A percentile compares a stretch with the other conserved stretches of the same genome.
These are phyloP conservation scores for Podila clonocystis DNA, from an alignment of 192 early-diverging fungal genomes.

Conservation along the genomic window DNA sequence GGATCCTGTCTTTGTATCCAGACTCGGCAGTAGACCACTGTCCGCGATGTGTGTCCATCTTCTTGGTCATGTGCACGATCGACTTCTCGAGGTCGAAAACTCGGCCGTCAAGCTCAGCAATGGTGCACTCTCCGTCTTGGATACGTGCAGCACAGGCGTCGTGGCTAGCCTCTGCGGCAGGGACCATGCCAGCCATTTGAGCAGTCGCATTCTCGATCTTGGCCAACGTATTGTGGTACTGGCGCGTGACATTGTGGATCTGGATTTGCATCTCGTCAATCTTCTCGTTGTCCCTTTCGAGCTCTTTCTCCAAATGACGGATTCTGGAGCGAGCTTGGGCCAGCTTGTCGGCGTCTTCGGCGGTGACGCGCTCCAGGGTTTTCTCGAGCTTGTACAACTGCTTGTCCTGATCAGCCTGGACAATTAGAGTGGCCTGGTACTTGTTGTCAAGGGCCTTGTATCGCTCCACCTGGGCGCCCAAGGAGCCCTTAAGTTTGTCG, in stretches of 20 bases:
- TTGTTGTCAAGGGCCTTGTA: slow-evolving; percentile 26
- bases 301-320: slow-evolving; percentile 16
- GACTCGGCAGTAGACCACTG: slow-evolving; percentile 10
- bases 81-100: not conserved
- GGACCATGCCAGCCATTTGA: slow-evolving; percentile 16
- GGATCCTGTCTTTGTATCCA: slow-evolving; percentile 8
- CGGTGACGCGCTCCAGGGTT: slow-evolving; percentile 1
- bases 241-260: slow-evolving; percentile 9
- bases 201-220: slow-evolving; percentile 1
- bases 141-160: slow-evolving; percentile 19
- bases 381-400: slow-evolving; percentile 18
- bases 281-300: slow-evolving; percentile 1
- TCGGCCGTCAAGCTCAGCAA: not conserved
- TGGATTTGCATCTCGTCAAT: slow-evolving; percentile 17
- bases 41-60: not conserved
- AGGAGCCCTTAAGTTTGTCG: slow-evolving; percentile 2
- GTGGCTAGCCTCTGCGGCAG: slow-evolving; percentile 13
- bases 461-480: slow-evolving; percentile 17
- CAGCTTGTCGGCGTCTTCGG: slow-evolving; percentile 4
- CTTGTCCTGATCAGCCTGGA: slow-evolving; percentile 20
- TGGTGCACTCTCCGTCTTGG: slow-evolving; percentile 5
- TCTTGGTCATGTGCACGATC: not conserved
- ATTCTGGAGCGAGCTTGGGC: not conserved
- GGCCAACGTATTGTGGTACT: slow-evolving; percentile 10
- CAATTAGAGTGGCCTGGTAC: not conserved